Conservation (phyloP, 1,284 basidiomycete species). For the Ustilago crameri region DNA sequence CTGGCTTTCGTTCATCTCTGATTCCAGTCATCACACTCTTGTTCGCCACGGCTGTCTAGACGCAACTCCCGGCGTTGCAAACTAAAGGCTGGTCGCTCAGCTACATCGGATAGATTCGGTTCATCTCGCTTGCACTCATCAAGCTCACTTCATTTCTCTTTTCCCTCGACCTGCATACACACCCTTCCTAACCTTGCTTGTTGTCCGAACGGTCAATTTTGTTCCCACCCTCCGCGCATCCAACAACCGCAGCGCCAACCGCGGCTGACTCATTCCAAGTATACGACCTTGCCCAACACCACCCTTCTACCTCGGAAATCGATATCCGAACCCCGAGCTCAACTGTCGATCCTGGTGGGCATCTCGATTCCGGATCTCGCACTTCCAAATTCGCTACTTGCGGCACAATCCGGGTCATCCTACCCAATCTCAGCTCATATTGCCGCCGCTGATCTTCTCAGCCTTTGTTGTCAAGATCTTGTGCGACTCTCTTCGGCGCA, state of each 20-base stretch:
- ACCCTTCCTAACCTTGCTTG: conserved; percentile 43
- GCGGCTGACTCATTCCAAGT: conserved; percentile 19
- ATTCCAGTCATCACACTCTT: background rate
- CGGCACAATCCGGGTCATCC: conserved; percentile 16
- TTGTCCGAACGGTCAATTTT: conserved; percentile 38
- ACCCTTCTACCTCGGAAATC: conserved; percentile 17
- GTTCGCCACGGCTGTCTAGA: conserved; percentile 16
- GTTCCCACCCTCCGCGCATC: conserved; percentile 24
- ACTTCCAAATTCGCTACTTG: background rate
- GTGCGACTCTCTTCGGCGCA: conserved; percentile 7
- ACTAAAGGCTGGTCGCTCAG: background rate
- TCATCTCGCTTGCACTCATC: conserved; percentile 17
- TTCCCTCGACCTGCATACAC: conserved; percentile 33
- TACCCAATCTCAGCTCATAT: conserved; percentile 19
- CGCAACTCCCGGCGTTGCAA: conserved; percentile 32
- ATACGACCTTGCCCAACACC: conserved; percentile 5
- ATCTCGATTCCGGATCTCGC: conserved; percentile 2
- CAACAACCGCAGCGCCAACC: conserved; percentile 25
- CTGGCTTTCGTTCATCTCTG: conserved; percentile 13
- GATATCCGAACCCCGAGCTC: conserved; percentile 16
- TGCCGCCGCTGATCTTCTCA: conserved; percentile 18
- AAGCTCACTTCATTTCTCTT: conserved; percentile 23
- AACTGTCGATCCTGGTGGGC: conserved; percentile 4
- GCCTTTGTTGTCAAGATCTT: conserved; percentile 5
- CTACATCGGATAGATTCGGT: conserved; percentile 17